These are phyloP conservation scores for Phytopythium chamaehyphon DNA, from an alignment of 352 stramenopile genomes.

Conservation along the genomic window DNA sequence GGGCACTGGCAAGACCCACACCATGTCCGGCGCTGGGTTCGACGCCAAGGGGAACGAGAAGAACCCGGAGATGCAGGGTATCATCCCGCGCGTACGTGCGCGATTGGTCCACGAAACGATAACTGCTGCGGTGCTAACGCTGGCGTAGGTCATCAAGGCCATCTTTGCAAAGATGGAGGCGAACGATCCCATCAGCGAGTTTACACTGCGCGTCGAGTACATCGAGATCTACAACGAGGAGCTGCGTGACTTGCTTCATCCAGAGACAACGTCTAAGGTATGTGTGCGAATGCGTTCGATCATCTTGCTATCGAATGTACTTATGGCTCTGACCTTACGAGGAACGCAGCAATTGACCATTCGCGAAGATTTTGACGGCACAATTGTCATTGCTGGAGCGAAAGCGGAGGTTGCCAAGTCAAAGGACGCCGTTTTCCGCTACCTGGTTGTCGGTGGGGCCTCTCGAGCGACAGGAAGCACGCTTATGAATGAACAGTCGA, in stretches of 20 bases:
- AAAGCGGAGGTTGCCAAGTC: slow-evolving; percentile 75
- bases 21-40: slow-evolving; percentile 81
- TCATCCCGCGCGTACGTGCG: slow-evolving; percentile 77
- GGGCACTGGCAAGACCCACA: slow-evolving; percentile 94
- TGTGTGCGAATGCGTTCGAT: too few species aligned
- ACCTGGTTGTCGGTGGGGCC: slow-evolving; percentile 74
- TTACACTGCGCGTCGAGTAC: slow-evolving; percentile 92
- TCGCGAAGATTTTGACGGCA: slow-evolving; percentile 71
- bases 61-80: slow-evolving; percentile 57
- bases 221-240: slow-evolving; percentile 99
- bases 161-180: slow-evolving; percentile 66
- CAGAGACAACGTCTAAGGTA: slow-evolving; percentile 67
- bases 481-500: slow-evolving; percentile 90
- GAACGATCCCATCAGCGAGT: slow-evolving; percentile 44
- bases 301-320: too few species aligned
- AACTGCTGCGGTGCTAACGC: neutral
- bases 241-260: slow-evolving; percentile 92
- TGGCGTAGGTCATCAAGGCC: slow-evolving; percentile 49
- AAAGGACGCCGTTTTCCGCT: slow-evolving; percentile 75
- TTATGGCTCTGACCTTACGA: too few species aligned
- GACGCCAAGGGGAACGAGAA: slow-evolving; percentile 50
- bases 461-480: slow-evolving; percentile 84
- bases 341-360: slow-evolving; percentile 56
- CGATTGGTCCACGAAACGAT: slow-evolving; percentile 5
- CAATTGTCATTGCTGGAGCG: slow-evolving; percentile 78